Conservation (phyloP, 495 filamentous ascomycete genomes). For the Delitschia confertaspora region DNA sequence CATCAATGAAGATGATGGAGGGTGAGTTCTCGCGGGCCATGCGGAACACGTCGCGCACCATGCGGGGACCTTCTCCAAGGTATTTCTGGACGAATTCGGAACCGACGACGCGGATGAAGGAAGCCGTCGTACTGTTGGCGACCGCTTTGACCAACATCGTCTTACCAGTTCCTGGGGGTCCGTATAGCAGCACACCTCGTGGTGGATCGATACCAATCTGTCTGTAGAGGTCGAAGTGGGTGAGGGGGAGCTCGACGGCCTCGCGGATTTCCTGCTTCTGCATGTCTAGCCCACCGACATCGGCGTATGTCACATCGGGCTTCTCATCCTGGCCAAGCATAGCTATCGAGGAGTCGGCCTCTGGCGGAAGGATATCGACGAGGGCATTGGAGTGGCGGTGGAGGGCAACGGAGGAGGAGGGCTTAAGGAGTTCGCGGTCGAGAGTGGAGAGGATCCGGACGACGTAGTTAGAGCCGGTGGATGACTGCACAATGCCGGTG, state of each 20-base stretch:
- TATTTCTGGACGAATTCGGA: conserved; percentile 99
- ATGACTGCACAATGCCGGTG: conserved; percentile 96
- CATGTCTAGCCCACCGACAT: conserved; percentile 97
- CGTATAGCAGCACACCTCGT: conserved; percentile 90
- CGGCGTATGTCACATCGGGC: conserved; percentile 95
- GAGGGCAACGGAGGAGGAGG: conserved; percentile 91
- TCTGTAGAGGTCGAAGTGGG: conserved; percentile 96
- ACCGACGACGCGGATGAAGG: conserved; percentile 95
- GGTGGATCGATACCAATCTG: conserved; percentile 98
- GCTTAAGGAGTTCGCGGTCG: conserved; percentile 94
- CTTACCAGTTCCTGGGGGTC: conserved; percentile 94
- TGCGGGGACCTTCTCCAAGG: conserved; percentile 90
- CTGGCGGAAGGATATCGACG: conserved; percentile 93
- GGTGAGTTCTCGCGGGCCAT: conserved; percentile 98
- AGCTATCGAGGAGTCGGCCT: conserved; percentile 96
- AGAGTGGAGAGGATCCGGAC: conserved; percentile 97
- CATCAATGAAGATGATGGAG: conserved; percentile 98
- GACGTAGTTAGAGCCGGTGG: conserved; percentile 97
- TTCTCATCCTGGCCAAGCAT: conserved; percentile 96
- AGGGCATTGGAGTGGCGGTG: conserved; percentile 98
- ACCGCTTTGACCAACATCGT: conserved; percentile 99
- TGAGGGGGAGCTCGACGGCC: conserved; percentile 90
- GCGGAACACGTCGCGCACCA: conserved; percentile 98
- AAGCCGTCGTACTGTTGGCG: conserved; percentile 94
- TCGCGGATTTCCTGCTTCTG: conserved; percentile 99